Base-by-base conservation (phyloP, 805 yeast genomes). In the Barnettozyma sp. region DNA sequence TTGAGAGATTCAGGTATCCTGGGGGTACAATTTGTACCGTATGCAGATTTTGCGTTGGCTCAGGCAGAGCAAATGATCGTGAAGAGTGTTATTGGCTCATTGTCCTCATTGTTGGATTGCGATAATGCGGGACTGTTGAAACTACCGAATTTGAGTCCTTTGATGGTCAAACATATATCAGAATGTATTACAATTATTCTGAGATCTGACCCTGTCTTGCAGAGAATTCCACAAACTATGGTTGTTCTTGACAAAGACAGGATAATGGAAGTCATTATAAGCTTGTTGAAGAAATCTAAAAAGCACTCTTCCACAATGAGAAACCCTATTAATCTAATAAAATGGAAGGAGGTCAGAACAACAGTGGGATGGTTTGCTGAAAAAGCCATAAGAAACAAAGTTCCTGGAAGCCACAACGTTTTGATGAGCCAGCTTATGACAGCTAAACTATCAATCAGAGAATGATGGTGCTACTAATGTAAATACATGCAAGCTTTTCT, bases 41-140 rank as follows among this genome's bases (percentile, higher is more conserved):
- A 62, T 21, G 59, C 60, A 7, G 62, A 58, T 25, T 58, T 69
- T 30, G 56, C 70, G 27, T 46, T 68, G n/a, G 62, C 70, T 5
- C 88, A 81, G 55, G 62, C 72, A 46, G 81, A 78, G 44, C 78
- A 80, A 53, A 63, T 85, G 40, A 65, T 78, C 22, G 72, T 78
- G 9, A 83, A 82, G 48, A 67, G 81, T 7, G 78, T 80, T 45
- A 71, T 83, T 42, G 83, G 84, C 40, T 78, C 92, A 0, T 55
- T 79, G 16, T 75, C 87, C 0, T 76, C 87, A 0, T 45, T 83
- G 10, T 58, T 76, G 29, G 78, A 78, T 50, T 78, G 85, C 48
- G 48, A 62, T 15, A 82, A 82, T 47, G 86, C 84, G 13, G 78
- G 76, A 25, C 55, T 84, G 14, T 58, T 68, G n/a, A 49, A 59